Base-by-base conservation (phyloP, 2,329 filamentous ascomycete species). In the Macrophomina phaseolina region DNA sequence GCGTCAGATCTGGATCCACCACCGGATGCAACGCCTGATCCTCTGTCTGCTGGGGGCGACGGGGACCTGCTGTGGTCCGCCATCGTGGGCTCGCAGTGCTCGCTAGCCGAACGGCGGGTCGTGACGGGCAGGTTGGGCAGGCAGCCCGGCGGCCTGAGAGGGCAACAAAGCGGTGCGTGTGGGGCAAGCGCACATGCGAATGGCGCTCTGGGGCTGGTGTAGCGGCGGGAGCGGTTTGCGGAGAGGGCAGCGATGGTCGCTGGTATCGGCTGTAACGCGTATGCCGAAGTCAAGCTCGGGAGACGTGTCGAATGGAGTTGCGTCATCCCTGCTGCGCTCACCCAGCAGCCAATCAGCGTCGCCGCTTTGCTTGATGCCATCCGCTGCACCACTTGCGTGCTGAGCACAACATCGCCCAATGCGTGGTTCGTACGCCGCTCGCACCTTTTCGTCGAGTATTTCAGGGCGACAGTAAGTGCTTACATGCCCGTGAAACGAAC, bases 331-430 rank as follows among this genome's bases (percentile, higher is more conserved):
- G 58, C 49, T 32, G n/a, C 11, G 5, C 46, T 2, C n/a, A n/a
- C 16, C 14, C 8, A n/a, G 42, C 49, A 49, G 58, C 58, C 58
- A 62, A 62, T 62, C 58, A 62, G 42, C 58, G 32, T n/a, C 30
- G 30, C 32, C 58, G 16, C 2, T 11, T 38, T 11, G 8, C 62
- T 65, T 65, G 63, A 65, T 65, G 52, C 52, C 63, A 65, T 65
- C 52, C 58, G 63, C 63, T 14, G 34, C 30, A 62, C 30, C 40
- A 16, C 58, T 62, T 62, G 58, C 58, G 58, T 62, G 58, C 58
- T 62, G 42, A 62, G 58, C 58, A 62, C 58, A 62, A 62, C 58
- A 62, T 62, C 58, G 58, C 58, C 42, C 30, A 38, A 61, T 49
- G 14, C 4, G 32, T 5, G 0, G 11, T 18, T n/a, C 40, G 8